Conservation (phyloP, 768 basidiomycete species). For the Boletus sp. region DNA sequence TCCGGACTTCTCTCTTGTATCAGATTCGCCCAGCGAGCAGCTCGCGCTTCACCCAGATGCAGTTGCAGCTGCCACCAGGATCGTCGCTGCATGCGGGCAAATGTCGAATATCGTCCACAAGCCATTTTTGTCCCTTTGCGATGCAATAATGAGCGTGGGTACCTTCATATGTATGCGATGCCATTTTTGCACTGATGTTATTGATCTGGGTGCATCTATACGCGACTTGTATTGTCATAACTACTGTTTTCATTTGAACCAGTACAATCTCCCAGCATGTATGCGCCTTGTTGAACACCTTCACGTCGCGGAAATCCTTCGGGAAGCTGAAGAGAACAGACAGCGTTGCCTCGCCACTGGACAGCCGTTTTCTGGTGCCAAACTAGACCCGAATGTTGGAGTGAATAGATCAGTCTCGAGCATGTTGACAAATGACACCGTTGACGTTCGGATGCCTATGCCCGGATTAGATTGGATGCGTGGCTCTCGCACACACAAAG, state of each 20-base stretch:
- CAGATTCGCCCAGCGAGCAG: conserved; percentile 48
- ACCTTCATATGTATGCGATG: not conserved
- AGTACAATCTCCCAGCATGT: conserved; percentile 78
- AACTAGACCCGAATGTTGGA: not conserved
- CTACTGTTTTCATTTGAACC: not conserved
- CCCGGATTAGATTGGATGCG: not conserved
- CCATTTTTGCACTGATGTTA: not conserved
- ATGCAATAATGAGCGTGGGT: conserved; percentile 68
- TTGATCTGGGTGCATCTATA: conserved; percentile 15
- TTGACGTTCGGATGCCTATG: not conserved
- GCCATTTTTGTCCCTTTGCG: conserved; percentile 71
- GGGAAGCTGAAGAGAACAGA: conserved; percentile 52
- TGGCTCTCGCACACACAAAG: not conserved
- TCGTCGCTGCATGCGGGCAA: conserved; percentile 71
- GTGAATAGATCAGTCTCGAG: no score
- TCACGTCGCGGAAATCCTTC: conserved; percentile 67
- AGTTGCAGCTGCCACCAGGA: conserved; percentile 56
- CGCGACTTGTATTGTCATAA: not conserved
- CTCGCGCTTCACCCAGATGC: conserved; percentile 62
- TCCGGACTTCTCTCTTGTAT: conserved; percentile 46
- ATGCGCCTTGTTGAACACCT: conserved; percentile 72
- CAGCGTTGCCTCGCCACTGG: conserved; percentile 44
- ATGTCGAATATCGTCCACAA: conserved; percentile 61
- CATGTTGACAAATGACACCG: not conserved
- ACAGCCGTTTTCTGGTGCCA: not conserved